These are phyloP conservation scores for Alternaria arbusti DNA, from an alignment of 2,329 filamentous ascomycete species.

Conservation along the genomic window DNA sequence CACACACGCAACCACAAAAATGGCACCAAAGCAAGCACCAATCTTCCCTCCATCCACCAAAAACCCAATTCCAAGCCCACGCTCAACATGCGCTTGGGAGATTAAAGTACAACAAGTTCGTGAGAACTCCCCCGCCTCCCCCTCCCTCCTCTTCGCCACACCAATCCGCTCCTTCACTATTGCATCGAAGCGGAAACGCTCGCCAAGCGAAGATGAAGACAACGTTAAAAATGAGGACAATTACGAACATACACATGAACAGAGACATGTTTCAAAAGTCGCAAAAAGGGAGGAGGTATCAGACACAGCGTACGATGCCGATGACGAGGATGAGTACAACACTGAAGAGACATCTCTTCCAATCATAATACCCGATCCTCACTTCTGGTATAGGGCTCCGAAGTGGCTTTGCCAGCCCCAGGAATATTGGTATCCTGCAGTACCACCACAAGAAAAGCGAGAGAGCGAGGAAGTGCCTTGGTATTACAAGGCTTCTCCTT, in stretches of 20 bases:
- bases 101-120: neutral
- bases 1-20: neutral
- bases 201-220: neutral
- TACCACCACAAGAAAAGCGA: neutral
- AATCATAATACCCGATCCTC: neutral
- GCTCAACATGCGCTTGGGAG: neutral
- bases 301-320: neutral
- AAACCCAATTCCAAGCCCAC: neutral
- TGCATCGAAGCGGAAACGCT: neutral
- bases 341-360: neutral
- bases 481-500: accelerated
- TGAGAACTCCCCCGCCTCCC: neutral
- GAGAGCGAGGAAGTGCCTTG: neutral
- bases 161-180: neutral
- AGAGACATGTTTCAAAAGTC: neutral
- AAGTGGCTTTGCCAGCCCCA: no score
- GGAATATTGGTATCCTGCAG: neutral
- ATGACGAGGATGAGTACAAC: neutral
- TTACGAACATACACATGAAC: neutral
- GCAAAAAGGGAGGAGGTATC: neutral
- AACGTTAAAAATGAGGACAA: neutral
- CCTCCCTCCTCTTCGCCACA: neutral
- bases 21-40: neutral
- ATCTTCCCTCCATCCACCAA: neutral
- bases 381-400: neutral